Conservation (phyloP, 495 filamentous ascomycete species). For the Amorphotheca resinae region DNA sequence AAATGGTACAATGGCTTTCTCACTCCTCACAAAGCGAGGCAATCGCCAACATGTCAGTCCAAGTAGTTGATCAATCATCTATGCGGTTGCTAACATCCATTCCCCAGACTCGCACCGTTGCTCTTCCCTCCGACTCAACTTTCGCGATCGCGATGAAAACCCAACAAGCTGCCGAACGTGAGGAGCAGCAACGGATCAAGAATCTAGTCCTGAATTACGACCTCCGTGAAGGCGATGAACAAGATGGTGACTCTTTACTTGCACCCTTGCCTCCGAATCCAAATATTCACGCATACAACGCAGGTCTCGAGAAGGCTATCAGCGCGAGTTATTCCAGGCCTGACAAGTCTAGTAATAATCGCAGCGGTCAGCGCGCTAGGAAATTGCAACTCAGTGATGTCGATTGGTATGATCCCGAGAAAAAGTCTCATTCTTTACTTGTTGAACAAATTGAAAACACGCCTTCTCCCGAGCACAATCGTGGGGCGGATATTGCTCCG, state of each 20-base stretch:
- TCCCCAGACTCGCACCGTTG: slow-evolving; percentile 76
- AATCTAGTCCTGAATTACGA: slow-evolving; percentile 94
- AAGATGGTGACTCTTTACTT: slow-evolving; percentile 51
- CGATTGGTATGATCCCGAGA: slow-evolving; percentile 63
- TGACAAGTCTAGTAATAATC: slow-evolving; percentile 60
- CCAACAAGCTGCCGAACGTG: slow-evolving; percentile 86
- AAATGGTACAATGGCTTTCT: slow-evolving; percentile 76
- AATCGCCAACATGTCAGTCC: slow-evolving; percentile 77
- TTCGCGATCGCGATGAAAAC: slow-evolving; percentile 93
- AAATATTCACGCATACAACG: slow-evolving; percentile 32
- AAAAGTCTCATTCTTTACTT: slow-evolving; percentile 8
- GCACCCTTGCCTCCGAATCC: slow-evolving; percentile 24
- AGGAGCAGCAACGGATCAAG: slow-evolving; percentile 97
- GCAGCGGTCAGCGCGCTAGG: slow-evolving; percentile 68
- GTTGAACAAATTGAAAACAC: background rate
- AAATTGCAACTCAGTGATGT: slow-evolving; percentile 93
- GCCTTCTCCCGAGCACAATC: background rate
- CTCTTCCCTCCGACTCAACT: slow-evolving; percentile 84
- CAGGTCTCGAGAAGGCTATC: slow-evolving; percentile 35
- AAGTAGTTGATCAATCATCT: slow-evolving; percentile 2
- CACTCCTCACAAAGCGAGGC: slow-evolving; percentile 87
- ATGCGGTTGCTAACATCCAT: slow-evolving; percentile 2
- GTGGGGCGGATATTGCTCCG: background rate
- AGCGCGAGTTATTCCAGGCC: slow-evolving; percentile 30
- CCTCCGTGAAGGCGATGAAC: slow-evolving; percentile 62